Evolutionary conservation across 2,329 filamentous ascomycete genomes (phyloP), one percentile per base, ranked within the genome.

Genomic region (Trichoderma breve): DNA sequence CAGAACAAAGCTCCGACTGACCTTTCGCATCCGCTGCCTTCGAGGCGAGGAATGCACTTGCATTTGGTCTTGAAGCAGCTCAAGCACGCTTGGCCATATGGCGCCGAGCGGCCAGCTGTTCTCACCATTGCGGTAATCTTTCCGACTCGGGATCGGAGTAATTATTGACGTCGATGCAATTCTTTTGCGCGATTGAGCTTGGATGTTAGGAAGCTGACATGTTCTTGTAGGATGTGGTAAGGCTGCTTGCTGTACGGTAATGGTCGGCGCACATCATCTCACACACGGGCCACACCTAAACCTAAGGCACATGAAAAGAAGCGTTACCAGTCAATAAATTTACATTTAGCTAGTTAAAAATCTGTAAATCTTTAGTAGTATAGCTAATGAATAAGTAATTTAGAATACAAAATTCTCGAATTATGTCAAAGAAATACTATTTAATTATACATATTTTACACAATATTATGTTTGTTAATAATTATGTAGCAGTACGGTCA

Each of bases 1-100:
- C 18, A 60, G 39, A 34, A 32, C 5, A 2, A 60, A 60, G 28
- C 55, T 3, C 18, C 21, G 55, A 60, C 55, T 60, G 15, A 60
- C 55, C 55, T 60, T 60, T 60, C 55, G 55, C 55, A 60, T 34
- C 55, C 55, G 15, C n/a, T 60, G 55, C 55, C 55, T 60, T 60
- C 55, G 7, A 60, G 55, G 32, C 55, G 55, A 21, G 55, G 55
- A 34, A 60, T 60, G n/a, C 55, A 60, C 28, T 60, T 60, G 55
- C 55, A 60, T 34, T 60, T 60, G 28, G 15, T 60, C 55, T 60
- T 60, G 55, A 60, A 60, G 28, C 55, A 60, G 15, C 55, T 60
- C 32, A 60, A 60, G 12, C 55, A 60, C 55, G 55, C 55, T 32
- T 60, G 55, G 55, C 55, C 55, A 34, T 60, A 60, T 11, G 55